phyloP scores from a whole-genome alignment of 148 eudicot genomes.

The Camellia japonica region DNA sequence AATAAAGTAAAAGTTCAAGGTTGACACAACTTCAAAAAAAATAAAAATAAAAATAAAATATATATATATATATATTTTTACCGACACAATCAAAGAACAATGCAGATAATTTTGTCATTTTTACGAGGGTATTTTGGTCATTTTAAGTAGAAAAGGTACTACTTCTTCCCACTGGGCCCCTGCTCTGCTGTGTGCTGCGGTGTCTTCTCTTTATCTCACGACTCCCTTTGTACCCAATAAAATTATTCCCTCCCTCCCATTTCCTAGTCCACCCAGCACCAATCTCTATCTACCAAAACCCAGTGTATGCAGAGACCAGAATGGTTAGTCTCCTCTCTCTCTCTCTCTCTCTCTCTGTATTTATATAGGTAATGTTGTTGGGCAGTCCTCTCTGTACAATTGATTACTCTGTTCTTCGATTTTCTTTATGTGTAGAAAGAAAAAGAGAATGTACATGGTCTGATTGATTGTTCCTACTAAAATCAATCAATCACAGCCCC shows the following conservation, averaged over 20 bases:
- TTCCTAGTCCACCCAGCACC: conserved; percentile 8
- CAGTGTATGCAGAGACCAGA: background rate
- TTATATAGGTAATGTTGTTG: background rate
- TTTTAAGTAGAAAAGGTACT: too few relatives aligned
- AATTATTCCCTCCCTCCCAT: conserved; percentile 8
- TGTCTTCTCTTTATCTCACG: conserved; percentile 1
- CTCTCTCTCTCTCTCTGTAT: conserved; percentile 9
- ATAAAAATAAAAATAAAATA: too few relatives aligned
- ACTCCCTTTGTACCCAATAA: background rate
- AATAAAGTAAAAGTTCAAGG: background rate
- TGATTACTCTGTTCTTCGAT: background rate
- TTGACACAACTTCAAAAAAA: background rate
- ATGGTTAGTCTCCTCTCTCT: background rate
- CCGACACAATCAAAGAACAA: background rate
- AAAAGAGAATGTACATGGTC: background rate
- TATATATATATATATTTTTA: background rate
- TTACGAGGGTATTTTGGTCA: background rate
- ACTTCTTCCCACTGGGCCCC: background rate
- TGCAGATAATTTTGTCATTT: background rate
- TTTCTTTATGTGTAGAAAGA: background rate
- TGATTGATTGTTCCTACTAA: background rate
- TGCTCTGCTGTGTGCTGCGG: conserved; percentile 3
- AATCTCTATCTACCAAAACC: background rate
- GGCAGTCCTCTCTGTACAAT: background rate
- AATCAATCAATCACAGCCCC: background rate